Percentiles rank a stretch among this genome's conserved stretches.
These are phyloP conservation scores for Gossypium raimondii DNA, from an alignment of 345 rosid species.

Conservation along the genomic window DNA sequence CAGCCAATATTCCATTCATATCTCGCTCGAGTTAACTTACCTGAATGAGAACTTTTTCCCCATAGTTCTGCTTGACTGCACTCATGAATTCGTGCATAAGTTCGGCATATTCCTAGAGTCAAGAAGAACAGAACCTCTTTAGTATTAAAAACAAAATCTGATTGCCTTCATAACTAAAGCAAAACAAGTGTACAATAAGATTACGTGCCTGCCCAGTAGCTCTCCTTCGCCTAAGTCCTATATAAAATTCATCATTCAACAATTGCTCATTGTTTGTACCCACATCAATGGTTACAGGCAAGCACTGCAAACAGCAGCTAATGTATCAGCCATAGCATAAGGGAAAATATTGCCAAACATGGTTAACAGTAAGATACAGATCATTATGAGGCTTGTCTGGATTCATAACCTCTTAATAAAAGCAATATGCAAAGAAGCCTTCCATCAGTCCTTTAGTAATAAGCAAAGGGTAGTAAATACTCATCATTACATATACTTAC, in stretches of 20 bases:
- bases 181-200: slow-evolving; percentile 2
- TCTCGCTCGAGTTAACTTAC: slow-evolving; percentile 28
- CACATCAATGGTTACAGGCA: slow-evolving; percentile 95
- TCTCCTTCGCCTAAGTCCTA: slow-evolving; percentile 90
- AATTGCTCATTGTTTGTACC: slow-evolving; percentile 92
- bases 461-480: neutral
- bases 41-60: slow-evolving; percentile 94
- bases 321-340: neutral
- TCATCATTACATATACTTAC: slow-evolving; percentile 43
- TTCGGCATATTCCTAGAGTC: slow-evolving; percentile 78
- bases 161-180: slow-evolving; percentile 8
- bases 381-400: neutral
- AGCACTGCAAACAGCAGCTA: slow-evolving; percentile 54
- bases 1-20: neutral
- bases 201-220: slow-evolving; percentile 81
- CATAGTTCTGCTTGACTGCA: slow-evolving; percentile 89
- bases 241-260: slow-evolving; percentile 89
- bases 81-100: slow-evolving; percentile 90
- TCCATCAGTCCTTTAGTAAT: neutral
- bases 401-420: neutral
- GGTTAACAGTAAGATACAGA: neutral
- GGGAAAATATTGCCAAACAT: neutral
- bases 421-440: neutral
- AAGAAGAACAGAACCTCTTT: slow-evolving; percentile 21
- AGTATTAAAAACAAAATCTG: neutral